Evolutionary conservation across 176 grass and related monocot genomes (phyloP).

Genomic region (Lolium multiflorum): DNA sequence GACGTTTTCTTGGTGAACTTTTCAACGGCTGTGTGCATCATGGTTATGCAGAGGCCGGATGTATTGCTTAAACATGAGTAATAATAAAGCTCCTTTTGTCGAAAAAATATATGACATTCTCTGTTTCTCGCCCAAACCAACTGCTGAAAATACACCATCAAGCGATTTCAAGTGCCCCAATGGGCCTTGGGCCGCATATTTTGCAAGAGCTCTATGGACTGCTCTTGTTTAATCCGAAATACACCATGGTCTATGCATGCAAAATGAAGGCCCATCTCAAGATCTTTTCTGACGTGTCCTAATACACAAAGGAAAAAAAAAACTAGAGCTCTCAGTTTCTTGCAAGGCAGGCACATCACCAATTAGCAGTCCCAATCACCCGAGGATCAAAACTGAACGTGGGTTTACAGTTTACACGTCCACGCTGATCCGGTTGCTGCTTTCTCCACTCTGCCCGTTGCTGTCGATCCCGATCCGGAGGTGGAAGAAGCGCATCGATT

Average conservation of each 20-base stretch:
- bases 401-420: not conserved
- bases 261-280: not conserved
- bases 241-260: not conserved
- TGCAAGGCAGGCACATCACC: constrained; percentile 9
- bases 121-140: no score
- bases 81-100: no score
- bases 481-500: constrained; percentile 12
- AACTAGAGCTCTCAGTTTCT: constrained; percentile 5
- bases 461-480: not conserved
- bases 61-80: no score
- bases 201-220: not conserved
- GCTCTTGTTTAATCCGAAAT: not conserved
- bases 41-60: no score
- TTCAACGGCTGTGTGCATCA: no score
- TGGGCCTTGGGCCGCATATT: not conserved
- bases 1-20: no score
- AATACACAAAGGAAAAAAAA: not conserved
- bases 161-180: no score
- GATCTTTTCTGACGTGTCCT: not conserved
- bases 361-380: not conserved
- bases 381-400: not conserved
- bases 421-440: not conserved
- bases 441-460: constrained; percentile 24
- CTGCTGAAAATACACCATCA: no score
- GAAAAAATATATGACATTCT: no score